Conservation (phyloP, 768 basidiomycete species). For the Pholiota molesta region DNA sequence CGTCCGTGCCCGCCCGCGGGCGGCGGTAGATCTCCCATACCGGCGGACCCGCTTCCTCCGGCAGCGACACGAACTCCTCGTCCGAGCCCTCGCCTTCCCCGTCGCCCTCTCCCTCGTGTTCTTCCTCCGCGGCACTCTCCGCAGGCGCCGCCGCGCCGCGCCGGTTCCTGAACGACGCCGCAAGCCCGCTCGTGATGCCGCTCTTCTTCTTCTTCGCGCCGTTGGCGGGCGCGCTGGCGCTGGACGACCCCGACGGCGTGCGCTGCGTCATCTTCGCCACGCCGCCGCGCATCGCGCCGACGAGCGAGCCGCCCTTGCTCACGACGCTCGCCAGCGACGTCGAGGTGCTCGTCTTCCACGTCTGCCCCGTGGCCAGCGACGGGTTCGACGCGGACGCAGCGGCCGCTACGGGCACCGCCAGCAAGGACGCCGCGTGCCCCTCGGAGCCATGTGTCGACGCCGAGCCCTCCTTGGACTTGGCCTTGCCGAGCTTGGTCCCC, state of each 20-base stretch:
- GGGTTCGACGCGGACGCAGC: background rate
- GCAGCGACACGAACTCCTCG: conserved; percentile 24
- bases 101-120: background rate
- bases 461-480: conserved; percentile 10
- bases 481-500: conserved; percentile 7
- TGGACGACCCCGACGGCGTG: conserved; percentile 6
- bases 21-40: conserved; percentile 7
- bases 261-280: conserved; percentile 5
- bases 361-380: background rate
- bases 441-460: background rate
- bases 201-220: conserved; percentile 6
- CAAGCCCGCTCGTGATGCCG: background rate
- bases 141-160: background rate
- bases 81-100: conserved; percentile 17
- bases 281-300: conserved; percentile 2
- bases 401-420: background rate
- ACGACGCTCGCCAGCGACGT: conserved; percentile 9
- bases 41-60: conserved; percentile 7
- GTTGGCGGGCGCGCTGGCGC: background rate
- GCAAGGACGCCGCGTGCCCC: background rate
- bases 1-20: conserved; percentile 8
- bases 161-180: conserved; percentile 7
- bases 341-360: conserved; percentile 9
- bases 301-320: conserved; percentile 4
- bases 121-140: background rate